These are phyloP conservation scores for Cyclotella choctawhatcheeana DNA, from an alignment of 108 stramenopile genomes.

Conservation along the genomic window DNA sequence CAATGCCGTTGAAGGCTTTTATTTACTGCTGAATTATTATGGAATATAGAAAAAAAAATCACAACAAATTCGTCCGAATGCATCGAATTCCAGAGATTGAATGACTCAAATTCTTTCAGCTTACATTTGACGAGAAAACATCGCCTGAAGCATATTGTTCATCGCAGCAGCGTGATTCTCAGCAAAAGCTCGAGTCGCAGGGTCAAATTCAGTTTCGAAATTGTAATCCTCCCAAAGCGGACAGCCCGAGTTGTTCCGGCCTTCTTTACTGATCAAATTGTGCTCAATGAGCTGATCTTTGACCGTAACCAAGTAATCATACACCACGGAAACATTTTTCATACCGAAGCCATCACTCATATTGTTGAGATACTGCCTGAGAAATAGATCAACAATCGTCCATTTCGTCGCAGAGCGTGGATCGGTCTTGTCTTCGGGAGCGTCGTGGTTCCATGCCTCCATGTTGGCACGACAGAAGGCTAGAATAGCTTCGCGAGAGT, in stretches of 20 bases:
- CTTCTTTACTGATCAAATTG: neutral
- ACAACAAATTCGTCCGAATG: too few species aligned
- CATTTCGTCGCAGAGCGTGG: neutral
- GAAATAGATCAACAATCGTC: neutral
- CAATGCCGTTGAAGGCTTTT: too few species aligned
- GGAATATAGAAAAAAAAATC: too few species aligned
- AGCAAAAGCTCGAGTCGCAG: too few species aligned
- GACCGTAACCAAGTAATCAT: neutral
- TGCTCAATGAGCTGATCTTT: neutral
- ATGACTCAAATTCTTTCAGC: too few species aligned
- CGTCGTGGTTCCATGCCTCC: neutral
- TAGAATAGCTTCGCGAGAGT: neutral
- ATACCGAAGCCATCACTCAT: neutral
- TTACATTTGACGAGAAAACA: too few species aligned
- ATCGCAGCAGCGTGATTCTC: too few species aligned
- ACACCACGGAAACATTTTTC: neutral
- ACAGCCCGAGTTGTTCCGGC: neutral
- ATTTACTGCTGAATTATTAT: too few species aligned
- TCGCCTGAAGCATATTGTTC: too few species aligned
- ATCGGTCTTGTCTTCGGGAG: neutral
- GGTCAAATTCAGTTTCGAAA: too few species aligned
- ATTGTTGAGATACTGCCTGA: conserved; percentile 1
- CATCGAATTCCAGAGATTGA: too few species aligned
- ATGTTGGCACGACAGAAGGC: neutral
- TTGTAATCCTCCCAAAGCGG: neutral